These are phyloP conservation scores for Chlorencoelia australis DNA, from an alignment of 2,329 filamentous ascomycete genomes.

Conservation along the genomic window DNA sequence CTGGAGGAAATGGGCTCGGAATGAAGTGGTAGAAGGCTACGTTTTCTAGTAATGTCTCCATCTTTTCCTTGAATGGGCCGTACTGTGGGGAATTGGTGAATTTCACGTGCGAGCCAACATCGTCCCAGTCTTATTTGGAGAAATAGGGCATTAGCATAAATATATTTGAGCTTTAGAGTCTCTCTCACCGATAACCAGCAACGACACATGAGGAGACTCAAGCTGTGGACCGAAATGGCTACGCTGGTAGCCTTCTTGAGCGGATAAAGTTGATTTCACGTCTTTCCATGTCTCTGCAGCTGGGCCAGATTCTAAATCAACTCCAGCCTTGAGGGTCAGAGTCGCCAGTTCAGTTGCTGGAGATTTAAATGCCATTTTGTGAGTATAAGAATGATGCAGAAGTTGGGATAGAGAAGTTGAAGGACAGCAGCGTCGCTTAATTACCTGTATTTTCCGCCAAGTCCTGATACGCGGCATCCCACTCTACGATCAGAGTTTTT, in stretches of 20 bases:
- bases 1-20: conserved; percentile 3
- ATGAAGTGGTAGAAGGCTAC: conserved; percentile 13
- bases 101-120: conserved; percentile 28
- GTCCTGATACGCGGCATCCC: too few relatives aligned
- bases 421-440: too few relatives aligned
- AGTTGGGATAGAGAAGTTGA: too few relatives aligned
- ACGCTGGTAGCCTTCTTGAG: neutral
- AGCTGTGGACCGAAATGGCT: neutral
- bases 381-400: too few relatives aligned
- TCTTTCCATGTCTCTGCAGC: neutral
- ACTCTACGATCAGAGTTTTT: too few relatives aligned
- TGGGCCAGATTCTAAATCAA: conserved; percentile 18
- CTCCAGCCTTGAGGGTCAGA: conserved; percentile 29
- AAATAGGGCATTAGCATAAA: too few relatives aligned
- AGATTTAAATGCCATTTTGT: too few relatives aligned
- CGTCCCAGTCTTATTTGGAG: too few relatives aligned
- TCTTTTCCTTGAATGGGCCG: conserved; percentile 26
- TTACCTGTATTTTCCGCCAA: too few relatives aligned
- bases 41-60: conserved; percentile 5
- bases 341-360: conserved; percentile 30
- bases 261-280: neutral
- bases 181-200: too few relatives aligned
- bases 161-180: too few relatives aligned
- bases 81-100: conserved; percentile 32
- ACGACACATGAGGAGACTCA: too few relatives aligned